Base-by-base conservation (phyloP, 2,329 filamentous ascomycete genomes). In the Hypoxylon sp. region DNA sequence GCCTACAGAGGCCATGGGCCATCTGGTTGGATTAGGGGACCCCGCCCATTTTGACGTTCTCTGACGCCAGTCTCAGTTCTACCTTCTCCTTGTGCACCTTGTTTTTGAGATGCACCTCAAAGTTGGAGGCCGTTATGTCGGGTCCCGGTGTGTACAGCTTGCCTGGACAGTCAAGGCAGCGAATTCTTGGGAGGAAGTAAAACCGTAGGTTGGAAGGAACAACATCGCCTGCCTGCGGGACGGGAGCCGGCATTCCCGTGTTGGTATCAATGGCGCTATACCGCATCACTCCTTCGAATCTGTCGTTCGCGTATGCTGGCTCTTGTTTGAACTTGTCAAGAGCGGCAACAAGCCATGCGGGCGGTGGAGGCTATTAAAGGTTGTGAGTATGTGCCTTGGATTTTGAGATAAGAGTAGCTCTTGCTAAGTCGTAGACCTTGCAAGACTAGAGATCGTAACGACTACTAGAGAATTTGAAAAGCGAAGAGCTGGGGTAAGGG, bases 121-220 rank as follows among this genome's bases (percentile, higher is more conserved):
- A 99, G 67, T 96, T 96, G 34, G 87, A 87, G 4, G 93, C 89
- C 2, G 91, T 91, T 69, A 82, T 88, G 16, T 88, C 90, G 0
- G 92, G 91, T 0, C 91, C 90, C 0, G 92, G 90, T 0, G 92
- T 96, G 71, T 99, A 99, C 7, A 96, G 77, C 71, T 97, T 97
- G 20, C 90, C 91, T 0, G 91, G 90, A 69, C 94, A 97, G 70
- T 99, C 94, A 35, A 88, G 83, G 70, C 94, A 99, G 51, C 90
- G 82, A 58, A 99, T 97, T 40, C 94, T 82, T 6, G 94, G 94
- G 38, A 96, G 78, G 72, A 88, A 97, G 73, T 89, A 89, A 62
- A 88, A 90, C 64, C 88, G 89, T 55, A 90, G 77, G 55, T 88
- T 82, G 54, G 79, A 76, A 44, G 81, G 86, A 6, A 80, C 74